These are phyloP conservation scores for Neonectria magnoliae DNA, from an alignment of 2,329 filamentous ascomycete genomes.

Conservation along the genomic window DNA sequence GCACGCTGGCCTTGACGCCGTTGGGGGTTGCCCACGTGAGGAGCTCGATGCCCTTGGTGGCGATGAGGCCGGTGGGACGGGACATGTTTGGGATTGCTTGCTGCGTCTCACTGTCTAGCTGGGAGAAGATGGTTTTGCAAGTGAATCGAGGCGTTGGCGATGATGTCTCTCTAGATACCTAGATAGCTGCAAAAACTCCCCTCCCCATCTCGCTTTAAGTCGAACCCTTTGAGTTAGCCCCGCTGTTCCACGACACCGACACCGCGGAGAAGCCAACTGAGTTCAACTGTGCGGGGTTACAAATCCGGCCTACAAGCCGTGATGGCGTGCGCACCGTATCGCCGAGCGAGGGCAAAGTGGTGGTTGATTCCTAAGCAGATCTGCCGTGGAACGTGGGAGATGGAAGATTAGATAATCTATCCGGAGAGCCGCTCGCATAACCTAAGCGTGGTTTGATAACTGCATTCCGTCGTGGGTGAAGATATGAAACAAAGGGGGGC, in stretches of 20 bases:
- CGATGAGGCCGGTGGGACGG: conserved; percentile 63
- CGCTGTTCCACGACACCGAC: background rate
- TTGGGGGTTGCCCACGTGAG: conserved; percentile 67
- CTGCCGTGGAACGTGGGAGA: background rate
- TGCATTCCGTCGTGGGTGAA: background rate
- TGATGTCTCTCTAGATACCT: background rate
- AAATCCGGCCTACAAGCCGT: background rate
- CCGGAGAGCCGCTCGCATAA: background rate
- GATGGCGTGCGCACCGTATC: background rate
- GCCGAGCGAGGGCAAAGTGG: background rate
- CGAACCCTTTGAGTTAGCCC: background rate
- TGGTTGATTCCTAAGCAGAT: conserved; percentile 9
- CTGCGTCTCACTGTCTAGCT: background rate
- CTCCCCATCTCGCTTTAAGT: background rate
- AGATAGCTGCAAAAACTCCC: background rate
- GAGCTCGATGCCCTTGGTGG: conserved; percentile 72
- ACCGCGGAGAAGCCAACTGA: background rate
- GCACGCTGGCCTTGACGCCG: conserved; percentile 66
- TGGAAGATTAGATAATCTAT: background rate
- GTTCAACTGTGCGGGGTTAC: background rate
- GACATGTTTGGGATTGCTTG: conserved; percentile 27
- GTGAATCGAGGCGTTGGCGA: background rate
- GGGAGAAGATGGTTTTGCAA: no score
- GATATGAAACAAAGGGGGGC: background rate
- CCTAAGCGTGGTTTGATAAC: background rate